Percentiles rank a stretch among this genome's conserved stretches.
phyloP scores from a whole-genome alignment of 2,329 filamentous ascomycete genomes.

The Venturia pyrina region DNA sequence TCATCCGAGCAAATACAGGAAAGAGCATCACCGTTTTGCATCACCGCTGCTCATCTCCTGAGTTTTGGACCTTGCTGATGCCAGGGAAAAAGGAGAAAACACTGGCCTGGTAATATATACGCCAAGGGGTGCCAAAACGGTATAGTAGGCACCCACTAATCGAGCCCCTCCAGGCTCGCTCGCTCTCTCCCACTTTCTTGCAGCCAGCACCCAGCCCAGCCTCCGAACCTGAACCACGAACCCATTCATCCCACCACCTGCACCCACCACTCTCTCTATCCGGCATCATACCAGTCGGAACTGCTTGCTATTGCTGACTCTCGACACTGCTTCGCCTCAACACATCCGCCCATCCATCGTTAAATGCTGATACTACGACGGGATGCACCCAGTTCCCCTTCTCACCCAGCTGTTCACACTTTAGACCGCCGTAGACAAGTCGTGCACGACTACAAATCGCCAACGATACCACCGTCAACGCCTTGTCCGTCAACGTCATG shows the following conservation, averaged over 20 bases:
- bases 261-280: background rate
- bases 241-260: background rate
- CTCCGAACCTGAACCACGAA: background rate
- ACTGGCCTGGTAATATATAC: background rate
- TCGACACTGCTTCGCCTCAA: background rate
- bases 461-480: background rate
- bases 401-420: background rate
- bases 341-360: background rate
- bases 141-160: too few relatives aligned
- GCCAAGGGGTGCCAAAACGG: background rate
- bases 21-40: background rate
- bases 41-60: background rate
- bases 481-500: background rate
- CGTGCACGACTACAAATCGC: background rate
- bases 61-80: background rate
- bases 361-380: background rate
- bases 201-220: background rate
- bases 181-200: background rate
- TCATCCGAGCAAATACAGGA: too few relatives aligned
- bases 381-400: background rate
- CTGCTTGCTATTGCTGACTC: background rate
- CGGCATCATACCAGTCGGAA: background rate
- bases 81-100: background rate
- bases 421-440: background rate
- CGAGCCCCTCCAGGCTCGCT: background rate